Conservation (phyloP, 139 green algal species). For the Chlorella sp. region DNA sequence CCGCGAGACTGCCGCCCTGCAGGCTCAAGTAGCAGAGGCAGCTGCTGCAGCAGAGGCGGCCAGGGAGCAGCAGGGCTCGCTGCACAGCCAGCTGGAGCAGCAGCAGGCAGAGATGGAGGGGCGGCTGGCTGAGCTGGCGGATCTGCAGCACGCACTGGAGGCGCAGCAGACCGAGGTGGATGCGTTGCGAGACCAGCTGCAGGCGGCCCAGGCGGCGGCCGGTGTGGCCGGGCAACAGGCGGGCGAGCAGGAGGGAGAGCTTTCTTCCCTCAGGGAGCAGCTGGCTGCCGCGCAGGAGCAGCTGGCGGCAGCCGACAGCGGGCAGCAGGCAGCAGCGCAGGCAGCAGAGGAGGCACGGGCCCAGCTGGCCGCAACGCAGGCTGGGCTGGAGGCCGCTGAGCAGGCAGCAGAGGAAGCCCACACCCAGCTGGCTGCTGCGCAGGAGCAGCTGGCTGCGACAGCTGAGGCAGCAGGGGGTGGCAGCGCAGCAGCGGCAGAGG, state of each 20-base stretch:
- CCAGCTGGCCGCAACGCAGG: neutral
- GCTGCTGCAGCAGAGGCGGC: neutral
- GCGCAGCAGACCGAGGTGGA: neutral
- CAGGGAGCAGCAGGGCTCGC: neutral
- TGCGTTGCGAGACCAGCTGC: neutral
- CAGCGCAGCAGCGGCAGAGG: neutral
- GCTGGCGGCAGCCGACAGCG: neutral
- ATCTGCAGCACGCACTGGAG: neutral
- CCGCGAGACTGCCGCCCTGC: neutral
- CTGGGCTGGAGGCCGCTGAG: neutral
- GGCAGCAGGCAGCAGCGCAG: neutral
- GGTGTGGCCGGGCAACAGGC: neutral
- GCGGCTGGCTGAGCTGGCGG: neutral
- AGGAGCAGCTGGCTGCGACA: neutral
- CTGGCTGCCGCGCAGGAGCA: neutral
- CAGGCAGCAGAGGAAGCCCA: neutral
- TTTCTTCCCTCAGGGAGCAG: neutral
- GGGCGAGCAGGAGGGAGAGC: neutral
- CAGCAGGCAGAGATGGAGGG: neutral
- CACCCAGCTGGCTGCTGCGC: neutral
- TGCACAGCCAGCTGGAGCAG: constrained; percentile 1
- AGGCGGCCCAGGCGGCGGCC: neutral
- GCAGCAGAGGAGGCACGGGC: neutral
- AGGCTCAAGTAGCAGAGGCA: neutral
- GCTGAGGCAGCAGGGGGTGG: neutral